Base-by-base conservation (phyloP, 768 basidiomycete genomes). In the Tulasnella sp. region DNA sequence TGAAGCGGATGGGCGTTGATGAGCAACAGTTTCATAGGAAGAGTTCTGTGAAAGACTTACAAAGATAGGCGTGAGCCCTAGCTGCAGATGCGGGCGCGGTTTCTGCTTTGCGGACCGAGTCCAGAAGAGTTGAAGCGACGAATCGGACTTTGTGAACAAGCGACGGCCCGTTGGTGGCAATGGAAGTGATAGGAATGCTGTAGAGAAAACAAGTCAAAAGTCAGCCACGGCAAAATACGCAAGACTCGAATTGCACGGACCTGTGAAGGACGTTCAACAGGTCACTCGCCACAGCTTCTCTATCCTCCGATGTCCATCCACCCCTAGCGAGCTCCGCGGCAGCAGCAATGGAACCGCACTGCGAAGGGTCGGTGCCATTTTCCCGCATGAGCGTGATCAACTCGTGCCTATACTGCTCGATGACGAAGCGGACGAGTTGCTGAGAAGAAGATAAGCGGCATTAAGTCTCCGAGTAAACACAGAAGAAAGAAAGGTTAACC, bases 401-500 rank as follows among this genome's bases (percentile, higher is more conserved):
- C 85, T 97, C 95, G 81, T 97, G 93, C 8, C 94, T 92, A 85
- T 97, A 97, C 86, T 96, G 96, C 83, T 96, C 93, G 77, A 95
- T 94, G 82, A 97, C 94, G 83, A 95, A 96, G 79, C 96, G 94
- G 80, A 95, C 95, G 75, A 96, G 90, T 95, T 97, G 96, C 95
- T 97, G 81, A 24, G 34, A 58, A 72, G 31, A 11, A 40, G n/a
- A 42, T 72, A 78, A 80, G 78, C 48, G 64, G 77, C 58, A 69
- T 72, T 50, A n/a, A 48, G 16, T 50, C 28, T 22, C 24, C 22
- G 40, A 54, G 54, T 77, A 16, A 72, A 77, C 22, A 44, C 76
- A 81, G 28, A 42, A 14, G 64, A 81, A 16, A 40, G 41, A 22
- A 28, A 76, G 48, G 28, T 40, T 48, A 72, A 12, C 42, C 22